These are phyloP conservation scores for Skeletonema menzelii DNA, from an alignment of 108 stramenopile genomes.

Conservation along the genomic window DNA sequence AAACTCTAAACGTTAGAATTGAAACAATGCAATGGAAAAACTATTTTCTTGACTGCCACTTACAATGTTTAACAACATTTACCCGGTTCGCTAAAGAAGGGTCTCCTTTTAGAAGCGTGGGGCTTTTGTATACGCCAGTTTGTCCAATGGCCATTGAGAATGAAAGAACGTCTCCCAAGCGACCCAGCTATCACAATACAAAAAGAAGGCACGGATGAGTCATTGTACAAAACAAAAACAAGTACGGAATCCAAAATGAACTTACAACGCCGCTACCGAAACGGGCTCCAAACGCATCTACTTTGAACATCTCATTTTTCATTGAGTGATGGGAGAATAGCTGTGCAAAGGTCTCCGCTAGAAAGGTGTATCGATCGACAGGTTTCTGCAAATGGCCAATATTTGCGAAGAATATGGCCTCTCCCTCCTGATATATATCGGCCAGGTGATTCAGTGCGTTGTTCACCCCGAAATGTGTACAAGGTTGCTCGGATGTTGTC, in stretches of 20 bases:
- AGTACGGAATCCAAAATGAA: too few relatives aligned
- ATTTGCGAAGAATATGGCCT: conserved; percentile 27
- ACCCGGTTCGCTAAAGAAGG: conserved; percentile 13
- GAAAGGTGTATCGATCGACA: conserved; percentile 16
- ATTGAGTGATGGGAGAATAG: conserved; percentile 32
- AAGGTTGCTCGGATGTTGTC: conserved; percentile 39
- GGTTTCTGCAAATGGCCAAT: conserved; percentile 22
- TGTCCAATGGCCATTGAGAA: conserved; percentile 10
- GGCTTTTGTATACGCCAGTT: conserved; percentile 2
- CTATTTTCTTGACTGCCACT: too few relatives aligned
- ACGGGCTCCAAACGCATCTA: not conserved
- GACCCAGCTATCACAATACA: conserved; percentile 6
- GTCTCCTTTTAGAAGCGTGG: conserved; percentile 16
- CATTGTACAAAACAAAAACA: too few relatives aligned
- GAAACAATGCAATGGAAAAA: too few relatives aligned
- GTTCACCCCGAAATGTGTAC: conserved; percentile 50
- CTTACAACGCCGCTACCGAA: too few relatives aligned
- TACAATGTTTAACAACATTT: not conserved
- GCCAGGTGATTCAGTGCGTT: conserved; percentile 12
- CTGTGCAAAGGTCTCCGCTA: conserved; percentile 26
- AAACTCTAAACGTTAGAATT: too few relatives aligned
- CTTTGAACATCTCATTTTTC: conserved; percentile 32
- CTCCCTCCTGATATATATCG: conserved; percentile 39
- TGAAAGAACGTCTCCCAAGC: conserved; percentile 40
- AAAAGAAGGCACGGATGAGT: too few relatives aligned